Evolutionary conservation across 169 alveolate species (phyloP).

Genomic region (Babesia divergens): DNA sequence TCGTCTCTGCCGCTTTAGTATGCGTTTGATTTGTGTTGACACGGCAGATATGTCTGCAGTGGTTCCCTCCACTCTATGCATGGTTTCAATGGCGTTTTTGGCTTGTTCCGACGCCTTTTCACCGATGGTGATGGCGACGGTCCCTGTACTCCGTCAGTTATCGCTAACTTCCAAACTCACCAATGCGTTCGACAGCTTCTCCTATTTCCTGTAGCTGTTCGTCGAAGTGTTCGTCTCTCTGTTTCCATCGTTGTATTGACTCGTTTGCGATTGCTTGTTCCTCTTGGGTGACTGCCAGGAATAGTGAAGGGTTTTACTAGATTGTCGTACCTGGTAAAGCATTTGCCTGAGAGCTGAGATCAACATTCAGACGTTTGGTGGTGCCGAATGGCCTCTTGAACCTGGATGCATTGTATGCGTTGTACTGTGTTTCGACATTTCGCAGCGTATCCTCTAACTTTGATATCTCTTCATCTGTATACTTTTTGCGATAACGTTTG

Average conservation of each 20-base stretch:
- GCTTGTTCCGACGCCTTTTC: slow-evolving; percentile 58
- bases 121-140: slow-evolving; percentile 56
- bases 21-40: slow-evolving; percentile 57
- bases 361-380: slow-evolving; percentile 9
- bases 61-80: slow-evolving; percentile 38
- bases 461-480: slow-evolving; percentile 41
- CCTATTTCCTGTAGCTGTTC: slow-evolving; percentile 73
- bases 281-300: slow-evolving; percentile 19
- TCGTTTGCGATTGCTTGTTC: slow-evolving; percentile 62
- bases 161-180: background rate
- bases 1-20: slow-evolving; percentile 56
- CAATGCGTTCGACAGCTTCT: slow-evolving; percentile 75
- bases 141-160: slow-evolving; percentile 9
- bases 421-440: slow-evolving; percentile 34
- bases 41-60: slow-evolving; percentile 46
- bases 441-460: slow-evolving; percentile 51
- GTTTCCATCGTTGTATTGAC: slow-evolving; percentile 66
- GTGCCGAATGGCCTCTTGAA: background rate
- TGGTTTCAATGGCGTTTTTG: slow-evolving; percentile 47
- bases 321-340: background rate
- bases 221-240: slow-evolving; percentile 71
- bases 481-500: slow-evolving; percentile 28
- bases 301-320: background rate
- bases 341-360: background rate
- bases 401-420: slow-evolving; percentile 19